A percentile compares a stretch with the other conserved stretches of the same genome.
These are phyloP conservation scores for Haematococcus lacustris DNA, from an alignment of 139 green algal genomes.

Conservation along the genomic window DNA sequence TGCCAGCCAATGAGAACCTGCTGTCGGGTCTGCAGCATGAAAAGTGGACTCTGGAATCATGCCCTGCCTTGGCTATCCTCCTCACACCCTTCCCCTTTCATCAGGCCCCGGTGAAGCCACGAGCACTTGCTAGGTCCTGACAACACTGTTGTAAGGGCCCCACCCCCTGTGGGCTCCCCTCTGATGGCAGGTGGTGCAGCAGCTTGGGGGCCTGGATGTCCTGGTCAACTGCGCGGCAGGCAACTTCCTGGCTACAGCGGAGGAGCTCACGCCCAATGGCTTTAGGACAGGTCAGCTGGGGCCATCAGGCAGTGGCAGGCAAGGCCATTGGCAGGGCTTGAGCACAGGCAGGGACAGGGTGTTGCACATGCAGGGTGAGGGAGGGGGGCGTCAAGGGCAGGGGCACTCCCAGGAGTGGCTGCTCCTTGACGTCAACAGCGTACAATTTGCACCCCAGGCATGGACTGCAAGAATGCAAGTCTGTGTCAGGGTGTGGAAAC, in stretches of 20 bases:
- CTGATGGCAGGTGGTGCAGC: constrained; percentile 8
- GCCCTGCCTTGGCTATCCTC: not conserved
- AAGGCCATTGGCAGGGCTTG: too few species aligned
- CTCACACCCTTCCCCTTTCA: not conserved
- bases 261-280: constrained; percentile 79
- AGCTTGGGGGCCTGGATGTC: constrained; percentile 70
- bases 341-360: too few species aligned
- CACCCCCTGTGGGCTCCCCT: not conserved
- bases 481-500: too few species aligned
- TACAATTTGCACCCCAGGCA: too few species aligned
- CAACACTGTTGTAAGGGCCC: not conserved
- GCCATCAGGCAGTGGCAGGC: too few species aligned
- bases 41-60: not conserved
- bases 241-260: constrained; percentile 77
- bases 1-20: not conserved
- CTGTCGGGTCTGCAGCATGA: not conserved
- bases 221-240: constrained; percentile 93
- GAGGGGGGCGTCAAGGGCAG: too few species aligned
- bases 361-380: too few species aligned
- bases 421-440: too few species aligned
- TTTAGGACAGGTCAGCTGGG: constrained; percentile 85
- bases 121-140: not conserved
- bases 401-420: too few species aligned
- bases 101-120: not conserved
- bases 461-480: too few species aligned